phyloP scores from a whole-genome alignment of 106 monocot genomes.

The Dioscorea alata region DNA sequence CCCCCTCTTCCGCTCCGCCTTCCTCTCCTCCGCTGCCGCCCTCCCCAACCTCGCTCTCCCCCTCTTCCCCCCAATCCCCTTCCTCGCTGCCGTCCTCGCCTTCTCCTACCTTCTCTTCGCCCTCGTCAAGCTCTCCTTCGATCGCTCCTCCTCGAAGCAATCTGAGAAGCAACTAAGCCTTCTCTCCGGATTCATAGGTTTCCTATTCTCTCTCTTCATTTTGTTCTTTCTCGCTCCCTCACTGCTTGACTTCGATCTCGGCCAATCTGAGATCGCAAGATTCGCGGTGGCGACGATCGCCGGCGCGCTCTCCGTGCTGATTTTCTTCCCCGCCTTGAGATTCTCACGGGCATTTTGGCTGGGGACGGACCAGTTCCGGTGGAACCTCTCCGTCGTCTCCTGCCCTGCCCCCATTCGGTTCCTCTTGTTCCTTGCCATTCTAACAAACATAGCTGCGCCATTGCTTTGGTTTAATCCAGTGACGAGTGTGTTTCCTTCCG shows the following conservation, averaged over 20 bases:
- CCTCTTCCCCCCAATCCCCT: conserved; percentile 18
- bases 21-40: conserved; percentile 25
- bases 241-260: conserved; percentile 27
- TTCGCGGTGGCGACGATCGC: conserved; percentile 14
- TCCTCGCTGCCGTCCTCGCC: conserved; percentile 14
- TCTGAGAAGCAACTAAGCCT: conserved; percentile 17
- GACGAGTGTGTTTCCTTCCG: neutral
- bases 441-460: conserved; percentile 26
- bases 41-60: conserved; percentile 21
- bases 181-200: conserved; percentile 25
- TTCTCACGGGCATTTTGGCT: conserved; percentile 72
- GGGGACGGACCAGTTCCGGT: conserved; percentile 80
- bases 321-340: conserved; percentile 48
- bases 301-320: conserved; percentile 20
- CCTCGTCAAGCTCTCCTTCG: conserved; percentile 22
- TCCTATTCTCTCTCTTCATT: conserved; percentile 13
- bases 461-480: conserved; percentile 32
- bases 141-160: conserved; percentile 29
- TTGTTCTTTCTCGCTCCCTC: conserved; percentile 18
- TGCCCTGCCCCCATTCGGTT: conserved; percentile 24
- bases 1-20: conserved; percentile 24
- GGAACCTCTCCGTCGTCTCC: conserved; percentile 57
- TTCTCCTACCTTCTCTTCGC: conserved; percentile 13
- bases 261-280: neutral
- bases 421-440: conserved; percentile 27